These are phyloP conservation scores for Hirschioporus abietinus DNA, from an alignment of 768 basidiomycete genomes.

Conservation along the genomic window DNA sequence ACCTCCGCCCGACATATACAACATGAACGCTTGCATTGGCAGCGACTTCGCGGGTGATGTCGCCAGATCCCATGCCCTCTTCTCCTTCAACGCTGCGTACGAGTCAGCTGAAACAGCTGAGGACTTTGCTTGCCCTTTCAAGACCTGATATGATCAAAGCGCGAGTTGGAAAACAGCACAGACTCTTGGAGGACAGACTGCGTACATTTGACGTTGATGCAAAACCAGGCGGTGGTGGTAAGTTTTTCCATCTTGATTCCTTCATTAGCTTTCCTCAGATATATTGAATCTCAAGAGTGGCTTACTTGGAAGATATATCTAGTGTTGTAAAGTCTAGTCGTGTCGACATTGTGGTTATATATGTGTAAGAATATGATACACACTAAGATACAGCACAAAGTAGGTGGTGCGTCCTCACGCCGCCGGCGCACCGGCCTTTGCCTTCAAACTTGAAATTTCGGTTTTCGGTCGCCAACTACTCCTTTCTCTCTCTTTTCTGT, in stretches of 20 bases:
- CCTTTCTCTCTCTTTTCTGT: no score
- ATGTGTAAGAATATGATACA: not conserved
- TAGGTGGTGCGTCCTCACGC: no score
- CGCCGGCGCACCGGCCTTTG: no score
- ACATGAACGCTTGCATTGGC: constrained; percentile 97
- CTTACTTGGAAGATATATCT: not conserved
- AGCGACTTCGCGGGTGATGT: constrained; percentile 82
- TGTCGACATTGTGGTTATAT: not conserved
- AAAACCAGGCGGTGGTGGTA: constrained; percentile 69
- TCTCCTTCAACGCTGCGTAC: constrained; percentile 65
- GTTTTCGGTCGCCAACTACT: no score
- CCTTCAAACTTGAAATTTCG: no score
- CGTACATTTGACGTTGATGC: constrained; percentile 36
- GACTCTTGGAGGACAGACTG: constrained; percentile 2
- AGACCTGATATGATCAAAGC: not conserved
- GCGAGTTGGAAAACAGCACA: not conserved
- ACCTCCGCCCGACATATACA: constrained; percentile 96
- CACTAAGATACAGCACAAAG: no score
- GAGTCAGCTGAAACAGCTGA: constrained; percentile 36
- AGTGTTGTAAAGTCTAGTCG: not conserved
- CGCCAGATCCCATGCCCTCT: constrained; percentile 83
- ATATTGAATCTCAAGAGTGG: not conserved
- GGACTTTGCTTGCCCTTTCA: constrained; percentile 29
- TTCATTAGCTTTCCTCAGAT: not conserved
- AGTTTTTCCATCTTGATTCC: constrained; percentile 48